Evolutionary conservation across 176 grass and related monocot genomes (phyloP).

Genomic region (Carex pumila): DNA sequence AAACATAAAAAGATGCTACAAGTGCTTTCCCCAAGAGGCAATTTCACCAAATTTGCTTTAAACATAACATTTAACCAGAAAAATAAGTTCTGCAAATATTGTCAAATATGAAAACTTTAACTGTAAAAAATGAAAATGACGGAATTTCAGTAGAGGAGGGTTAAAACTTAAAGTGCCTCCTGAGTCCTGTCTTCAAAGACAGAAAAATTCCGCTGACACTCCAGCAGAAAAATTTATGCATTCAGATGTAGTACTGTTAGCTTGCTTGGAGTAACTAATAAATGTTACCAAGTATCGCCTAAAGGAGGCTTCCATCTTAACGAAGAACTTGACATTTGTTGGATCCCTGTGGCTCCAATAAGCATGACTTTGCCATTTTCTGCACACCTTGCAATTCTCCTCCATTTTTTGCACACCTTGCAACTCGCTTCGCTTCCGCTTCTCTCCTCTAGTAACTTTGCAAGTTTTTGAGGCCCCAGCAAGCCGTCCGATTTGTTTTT

Average conservation of each 20-base stretch:
- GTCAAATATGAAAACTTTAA: background rate
- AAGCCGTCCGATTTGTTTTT: too few species aligned
- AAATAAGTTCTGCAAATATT: background rate
- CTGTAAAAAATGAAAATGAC: background rate
- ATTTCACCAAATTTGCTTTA: background rate
- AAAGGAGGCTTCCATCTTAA: conserved; percentile 26
- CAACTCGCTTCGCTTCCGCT: background rate
- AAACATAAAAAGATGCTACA: background rate
- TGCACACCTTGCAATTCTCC: conserved; percentile 8
- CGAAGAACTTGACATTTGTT: conserved; percentile 26
- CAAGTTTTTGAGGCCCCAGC: too few species aligned
- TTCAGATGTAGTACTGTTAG: background rate
- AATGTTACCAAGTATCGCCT: conserved; percentile 15
- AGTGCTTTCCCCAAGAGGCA: background rate
- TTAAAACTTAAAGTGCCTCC: too few species aligned
- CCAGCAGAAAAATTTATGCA: background rate
- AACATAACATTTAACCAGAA: too few species aligned
- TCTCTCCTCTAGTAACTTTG: background rate
- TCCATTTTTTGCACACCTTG: too few species aligned
- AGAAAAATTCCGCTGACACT: background rate
- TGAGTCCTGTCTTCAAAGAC: background rate
- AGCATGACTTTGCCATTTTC: background rate
- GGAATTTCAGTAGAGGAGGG: background rate
- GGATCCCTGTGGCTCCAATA: conserved; percentile 29
- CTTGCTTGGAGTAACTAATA: background rate